Evolutionary conservation across 441 rosid species (phyloP), one percentile per base, ranked within the genome.

Genomic region (Rhodomyrtus psidioides): DNA sequence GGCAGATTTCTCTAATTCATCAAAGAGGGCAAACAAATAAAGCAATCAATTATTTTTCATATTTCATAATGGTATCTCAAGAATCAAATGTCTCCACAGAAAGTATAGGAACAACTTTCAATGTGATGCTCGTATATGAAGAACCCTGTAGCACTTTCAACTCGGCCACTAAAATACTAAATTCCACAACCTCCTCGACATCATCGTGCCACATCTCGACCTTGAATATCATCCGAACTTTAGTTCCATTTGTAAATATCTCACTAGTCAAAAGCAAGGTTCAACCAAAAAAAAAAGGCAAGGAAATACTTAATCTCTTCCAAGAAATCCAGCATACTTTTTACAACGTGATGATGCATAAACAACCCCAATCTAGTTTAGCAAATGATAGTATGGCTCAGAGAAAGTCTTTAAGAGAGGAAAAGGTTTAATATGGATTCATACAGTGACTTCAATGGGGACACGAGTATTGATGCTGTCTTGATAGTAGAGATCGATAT

Each of bases 401-500:
- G 44, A 62, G 75, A 30, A 9, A 62, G 24, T 62, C 44, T 62
- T 62, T 2, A 6, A 62, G 44, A 30, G 44, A 62, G 75, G 23
- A 19, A 16, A 60, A 62, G 13, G 44, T 17, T 1, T 30, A 30
- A 62, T 10, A 13, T 30, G 44, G 59, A 56, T 23, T 4, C 26
- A 46, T 58, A 85, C 87, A 26, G 44, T 85, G 42, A 85, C 51
- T 85, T 81, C 81, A 16, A 59, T 85, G 4, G 87, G 84, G 65
- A 85, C 58, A 17, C 84, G 81, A 58, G 44, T 59, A 24, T 85
- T 62, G 34, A 85, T 59, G 17, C 27, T 12, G 57, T 58, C 76
- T 74, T 85, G 87, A 53, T 59, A 85, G 53, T 85, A 85, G 76
- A 85, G 87, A 15, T 85, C 81, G 27, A 85, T 85, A 27, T 81